Conservation (phyloP, 2,329 filamentous ascomycete species). For the Scolecobasidium constrictum region DNA sequence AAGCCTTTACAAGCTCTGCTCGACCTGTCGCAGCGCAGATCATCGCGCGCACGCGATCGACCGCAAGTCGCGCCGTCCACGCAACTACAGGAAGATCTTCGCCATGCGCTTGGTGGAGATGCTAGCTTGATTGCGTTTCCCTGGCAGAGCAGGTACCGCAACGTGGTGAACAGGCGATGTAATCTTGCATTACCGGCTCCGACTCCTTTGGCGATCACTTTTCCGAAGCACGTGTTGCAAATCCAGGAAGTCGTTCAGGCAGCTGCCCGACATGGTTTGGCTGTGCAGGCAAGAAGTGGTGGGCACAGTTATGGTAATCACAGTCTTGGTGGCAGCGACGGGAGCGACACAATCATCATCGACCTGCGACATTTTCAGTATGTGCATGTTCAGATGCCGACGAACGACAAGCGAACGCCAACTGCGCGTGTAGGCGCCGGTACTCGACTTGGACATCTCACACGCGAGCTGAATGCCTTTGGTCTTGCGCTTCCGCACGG, state of each 20-base stretch:
- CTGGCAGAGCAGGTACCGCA: neutral
- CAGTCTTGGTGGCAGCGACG: slow-evolving; percentile 23
- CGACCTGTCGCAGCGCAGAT: too few relatives aligned
- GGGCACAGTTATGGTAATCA: slow-evolving; percentile 52
- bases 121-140: neutral
- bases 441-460: slow-evolving; percentile 33
- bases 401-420: slow-evolving; percentile 27
- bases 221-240: neutral
- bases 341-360: slow-evolving; percentile 38
- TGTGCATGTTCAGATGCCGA: slow-evolving; percentile 30
- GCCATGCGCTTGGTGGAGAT: neutral
- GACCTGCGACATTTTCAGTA: slow-evolving; percentile 36
- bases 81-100: neutral
- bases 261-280: slow-evolving; percentile 25
- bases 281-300: slow-evolving; percentile 52
- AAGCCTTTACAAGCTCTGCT: too few relatives aligned
- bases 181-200: neutral
- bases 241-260: neutral
- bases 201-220: neutral
- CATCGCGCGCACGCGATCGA: too few relatives aligned
- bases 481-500: slow-evolving; percentile 37
- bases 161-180: neutral
- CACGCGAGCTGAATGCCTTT: slow-evolving; percentile 22
- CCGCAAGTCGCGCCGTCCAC: too few relatives aligned
- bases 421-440: slow-evolving; percentile 38